phyloP scores from a whole-genome alignment of 306 rosid genomes.

The Vicia sativa region DNA sequence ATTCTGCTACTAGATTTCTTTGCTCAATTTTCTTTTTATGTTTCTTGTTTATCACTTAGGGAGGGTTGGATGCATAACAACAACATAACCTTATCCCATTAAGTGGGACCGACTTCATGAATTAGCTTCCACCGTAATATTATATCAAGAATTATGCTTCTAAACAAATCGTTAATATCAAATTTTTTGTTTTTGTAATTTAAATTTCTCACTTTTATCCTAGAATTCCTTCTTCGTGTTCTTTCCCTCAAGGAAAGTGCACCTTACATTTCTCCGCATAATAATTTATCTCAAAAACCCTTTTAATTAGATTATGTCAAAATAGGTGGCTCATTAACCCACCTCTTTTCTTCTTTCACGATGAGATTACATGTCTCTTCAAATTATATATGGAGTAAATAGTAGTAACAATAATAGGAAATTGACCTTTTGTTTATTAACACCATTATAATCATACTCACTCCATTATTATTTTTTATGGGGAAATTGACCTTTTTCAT shows the following conservation, averaged over 20 bases:
- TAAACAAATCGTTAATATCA: no score
- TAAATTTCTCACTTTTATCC: slow-evolving; percentile 1
- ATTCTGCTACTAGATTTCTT: background rate
- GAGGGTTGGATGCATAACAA: background rate
- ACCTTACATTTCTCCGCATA: background rate
- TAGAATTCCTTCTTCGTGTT: background rate
- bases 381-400: slow-evolving; percentile 1
- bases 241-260: background rate
- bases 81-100: no score
- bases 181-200: background rate
- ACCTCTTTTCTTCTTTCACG: background rate
- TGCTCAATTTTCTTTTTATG: no score
- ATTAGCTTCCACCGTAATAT: no score
- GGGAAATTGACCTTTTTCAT: slow-evolving; percentile 39
- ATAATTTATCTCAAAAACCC: background rate
- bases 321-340: slow-evolving; percentile 23
- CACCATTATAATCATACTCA: slow-evolving; percentile 46
- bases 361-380: background rate
- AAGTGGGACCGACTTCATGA: no score
- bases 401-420: slow-evolving; percentile 24
- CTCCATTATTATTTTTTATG: slow-evolving; percentile 34
- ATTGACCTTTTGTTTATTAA: slow-evolving; percentile 26
- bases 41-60: background rate
- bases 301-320: slow-evolving; percentile 26
- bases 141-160: no score